Evolutionary conservation across 345 rosid genomes (phyloP), one percentile per base, ranked within the genome.

Genomic region (Laguncularia racemosa): DNA sequence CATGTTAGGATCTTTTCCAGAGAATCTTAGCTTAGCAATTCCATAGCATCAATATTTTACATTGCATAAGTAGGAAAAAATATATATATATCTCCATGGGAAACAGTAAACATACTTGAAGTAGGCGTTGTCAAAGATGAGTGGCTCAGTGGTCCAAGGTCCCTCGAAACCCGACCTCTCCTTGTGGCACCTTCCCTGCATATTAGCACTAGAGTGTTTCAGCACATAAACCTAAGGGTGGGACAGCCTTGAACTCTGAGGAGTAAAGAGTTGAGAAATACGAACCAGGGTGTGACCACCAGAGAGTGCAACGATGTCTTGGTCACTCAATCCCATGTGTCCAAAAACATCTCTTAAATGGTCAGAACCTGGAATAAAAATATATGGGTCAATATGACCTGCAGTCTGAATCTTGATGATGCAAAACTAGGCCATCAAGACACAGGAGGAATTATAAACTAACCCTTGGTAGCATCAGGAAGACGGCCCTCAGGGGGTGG

Each of bases 121-220:
- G 83, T 93, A 93, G 50, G 92, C 63, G 81, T 89, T 93, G 62
- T 93, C 97, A 52, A 93, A 93, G 52, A 87, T 82, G 12, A 87
- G 88, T 16, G 97, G 99, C 63, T 93, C 89, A 18, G 63, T 0
- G 6, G 99, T 93, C 99, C 99, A 93, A 14, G 97, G 68, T 46
- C 97, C 99, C 68, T 89, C 99, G 61, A 89, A 89, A 48, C 99
- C 99, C 64, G 99, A 93, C 65, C 99, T 79, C 64, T 93, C 99
- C 74, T 81, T 87, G 85, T 93, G 99, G 78, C 87, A 76, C 67
- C 88, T 81, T 64, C 99, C 99, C 99, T 89, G 67, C 13, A 71
- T 20, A 48, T 16, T 33, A 47, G 48, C 52, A 10, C 12, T 16
- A 38, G 46, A 20, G 13, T 7, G 20, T 38, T 38, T 51, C 12